Percentiles rank a stretch among this genome's conserved stretches.
Conservation (phyloP, 768 basidiomycete genomes). For the Tubosaeta brunneosetosa region DNA sequence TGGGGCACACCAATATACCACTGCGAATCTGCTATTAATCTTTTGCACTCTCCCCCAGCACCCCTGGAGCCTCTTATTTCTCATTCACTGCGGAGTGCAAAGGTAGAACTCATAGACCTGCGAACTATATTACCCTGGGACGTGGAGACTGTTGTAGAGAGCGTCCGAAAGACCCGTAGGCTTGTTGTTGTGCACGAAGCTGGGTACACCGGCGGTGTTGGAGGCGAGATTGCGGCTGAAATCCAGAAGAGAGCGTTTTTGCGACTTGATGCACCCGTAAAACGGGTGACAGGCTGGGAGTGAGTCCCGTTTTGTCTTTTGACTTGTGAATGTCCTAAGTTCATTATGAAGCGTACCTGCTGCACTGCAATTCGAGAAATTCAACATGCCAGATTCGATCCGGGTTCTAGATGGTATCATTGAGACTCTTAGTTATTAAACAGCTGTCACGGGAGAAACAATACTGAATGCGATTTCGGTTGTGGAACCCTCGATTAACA, state of each 20-base stretch:
- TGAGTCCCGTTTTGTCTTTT: conserved; percentile 41
- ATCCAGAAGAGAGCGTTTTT: conserved; percentile 86
- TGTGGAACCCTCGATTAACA: conserved; percentile 1
- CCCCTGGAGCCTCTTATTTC: conserved; percentile 65
- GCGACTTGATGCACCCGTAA: conserved; percentile 83
- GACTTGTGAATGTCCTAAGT: neutral
- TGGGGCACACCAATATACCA: conserved; percentile 95
- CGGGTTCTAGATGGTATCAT: conserved; percentile 79
- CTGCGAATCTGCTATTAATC: conserved; percentile 76
- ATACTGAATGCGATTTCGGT: neutral
- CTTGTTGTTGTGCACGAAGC: conserved; percentile 93
- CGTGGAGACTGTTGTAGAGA: conserved; percentile 70
- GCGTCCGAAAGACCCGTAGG: conserved; percentile 79
- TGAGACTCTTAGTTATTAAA: conserved; percentile 72
- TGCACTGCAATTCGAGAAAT: conserved; percentile 85
- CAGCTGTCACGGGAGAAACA: neutral
- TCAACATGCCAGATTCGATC: conserved; percentile 84
- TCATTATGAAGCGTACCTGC: conserved; percentile 60
- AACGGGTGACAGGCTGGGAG: conserved; percentile 91
- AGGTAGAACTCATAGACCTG: conserved; percentile 86
- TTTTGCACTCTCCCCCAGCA: conserved; percentile 64
- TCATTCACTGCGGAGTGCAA: conserved; percentile 55
- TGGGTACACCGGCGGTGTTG: conserved; percentile 80
- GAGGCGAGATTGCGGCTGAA: conserved; percentile 88
- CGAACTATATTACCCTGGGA: conserved; percentile 91